Percentiles rank a stretch among this genome's conserved stretches.
Conservation (phyloP, 176 grass and related monocot genomes). For the Themeda triandra region DNA sequence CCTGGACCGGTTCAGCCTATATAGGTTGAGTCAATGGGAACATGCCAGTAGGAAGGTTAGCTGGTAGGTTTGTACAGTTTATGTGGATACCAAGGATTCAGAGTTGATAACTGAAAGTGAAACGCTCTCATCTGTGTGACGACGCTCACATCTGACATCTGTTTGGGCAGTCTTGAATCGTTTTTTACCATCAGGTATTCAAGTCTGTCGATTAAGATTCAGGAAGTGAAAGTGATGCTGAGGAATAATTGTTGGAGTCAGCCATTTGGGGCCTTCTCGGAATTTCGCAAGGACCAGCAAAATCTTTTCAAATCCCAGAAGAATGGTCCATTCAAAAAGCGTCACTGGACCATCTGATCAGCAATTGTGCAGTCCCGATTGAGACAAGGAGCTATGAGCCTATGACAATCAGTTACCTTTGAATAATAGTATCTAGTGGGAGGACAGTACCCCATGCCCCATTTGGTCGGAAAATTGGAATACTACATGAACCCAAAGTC, state of each 20-base stretch:
- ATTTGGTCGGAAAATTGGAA: neutral
- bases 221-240: neutral
- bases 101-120: slow-evolving; percentile 13
- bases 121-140: neutral
- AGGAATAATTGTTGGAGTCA: neutral
- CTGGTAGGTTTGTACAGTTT: slow-evolving; percentile 15
- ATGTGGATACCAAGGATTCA: slow-evolving; percentile 29
- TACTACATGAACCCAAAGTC: neutral
- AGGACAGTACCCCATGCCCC: neutral
- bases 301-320: neutral
- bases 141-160: neutral
- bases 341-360: neutral
- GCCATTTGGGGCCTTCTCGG: neutral
- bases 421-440: neutral
- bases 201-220: neutral
- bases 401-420: slow-evolving; percentile 6
- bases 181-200: neutral
- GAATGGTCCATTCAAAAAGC: neutral
- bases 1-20: neutral
- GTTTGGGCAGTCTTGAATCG: neutral
- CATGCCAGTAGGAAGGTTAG: slow-evolving; percentile 22
- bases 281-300: neutral
- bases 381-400: neutral
- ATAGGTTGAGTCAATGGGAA: slow-evolving; percentile 1
- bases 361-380: neutral